Base-by-base conservation (phyloP, 495 filamentous ascomycete genomes). In the Massariosphaeria phaeospora region DNA sequence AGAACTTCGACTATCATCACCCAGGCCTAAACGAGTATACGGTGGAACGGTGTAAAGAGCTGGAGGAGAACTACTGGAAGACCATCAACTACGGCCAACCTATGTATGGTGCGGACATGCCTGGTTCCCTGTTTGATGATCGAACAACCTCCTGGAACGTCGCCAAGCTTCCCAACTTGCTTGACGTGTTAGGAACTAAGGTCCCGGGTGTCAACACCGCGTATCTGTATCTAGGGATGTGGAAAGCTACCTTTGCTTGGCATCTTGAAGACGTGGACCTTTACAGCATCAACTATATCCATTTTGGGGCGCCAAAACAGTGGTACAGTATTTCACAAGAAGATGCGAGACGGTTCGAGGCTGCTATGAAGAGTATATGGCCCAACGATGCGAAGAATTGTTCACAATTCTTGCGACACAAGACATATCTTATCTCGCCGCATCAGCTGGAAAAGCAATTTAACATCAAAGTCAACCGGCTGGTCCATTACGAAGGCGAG, bases 201-300 rank as follows among this genome's bases (percentile, higher is more conserved):
- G 86, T 98, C 0, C 93, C 93, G 11, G 93, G 93, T 53, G 93
- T 98, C 55, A 98, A 98, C 65, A 97, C 94, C 3, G 91, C 93
- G n/a, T 98, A 98, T 68, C 77, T 98, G 10, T 98, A 98, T 58
- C 75, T 97, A 36, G 93, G 93, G 17, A 97, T 97, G 94, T 98
- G 93, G 93, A 98, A 96, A 66, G 93, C 93, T 17, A 96, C 93
- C 1, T 98, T 98, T 67, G 91, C 93, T 9, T 98, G 93, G 93
- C 93, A 98, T 79, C 73, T 98, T 33, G 93, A 98, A 66, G 93
- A 98, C 72, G 90, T 98, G 48, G 93, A 98, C 72, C 80, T 98
- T 1, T 97, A 97, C 78, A 96, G 91, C 72, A 98, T 98, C 76
- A 98, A 98, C 73, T 98, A 96, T 69, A 90, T 98, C 55, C 93